Conservation (phyloP, 495 filamentous ascomycete genomes). For the Tetracladium marchalianum region DNA sequence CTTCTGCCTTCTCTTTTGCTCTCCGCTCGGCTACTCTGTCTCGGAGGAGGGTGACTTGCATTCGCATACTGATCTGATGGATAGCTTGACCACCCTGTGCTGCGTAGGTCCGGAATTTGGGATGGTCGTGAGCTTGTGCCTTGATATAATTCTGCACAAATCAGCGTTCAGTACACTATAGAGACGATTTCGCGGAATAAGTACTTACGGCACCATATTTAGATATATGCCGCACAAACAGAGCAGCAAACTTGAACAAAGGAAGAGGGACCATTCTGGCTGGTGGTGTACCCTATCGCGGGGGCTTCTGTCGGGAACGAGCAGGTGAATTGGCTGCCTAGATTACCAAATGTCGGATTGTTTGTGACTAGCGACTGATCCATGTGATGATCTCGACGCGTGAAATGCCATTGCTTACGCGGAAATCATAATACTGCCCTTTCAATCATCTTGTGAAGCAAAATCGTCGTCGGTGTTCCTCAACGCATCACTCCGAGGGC, state of each 20-base stretch:
- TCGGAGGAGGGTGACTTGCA: constrained; percentile 75
- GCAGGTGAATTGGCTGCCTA: no score
- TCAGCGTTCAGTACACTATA: constrained; percentile 7
- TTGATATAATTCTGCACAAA: constrained; percentile 77
- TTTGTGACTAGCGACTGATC: no score
- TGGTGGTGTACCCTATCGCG: no score
- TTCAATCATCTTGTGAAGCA: no score
- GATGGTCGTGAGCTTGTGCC: constrained; percentile 87
- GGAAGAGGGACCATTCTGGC: constrained; percentile 40
- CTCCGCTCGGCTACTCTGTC: constrained; percentile 54
- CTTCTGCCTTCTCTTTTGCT: constrained; percentile 54
- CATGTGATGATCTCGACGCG: no score
- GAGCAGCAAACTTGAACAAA: constrained; percentile 34
- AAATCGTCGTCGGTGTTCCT: no score
- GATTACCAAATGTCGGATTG: no score
- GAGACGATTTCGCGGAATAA: background rate
- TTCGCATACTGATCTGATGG: constrained; percentile 88
- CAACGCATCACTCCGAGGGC: no score
- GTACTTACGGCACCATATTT: constrained; percentile 51
- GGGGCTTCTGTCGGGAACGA: no score
- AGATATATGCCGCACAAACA: constrained; percentile 44
- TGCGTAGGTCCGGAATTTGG: constrained; percentile 75
- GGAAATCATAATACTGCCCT: no score
- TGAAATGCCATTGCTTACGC: no score
- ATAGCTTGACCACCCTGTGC: constrained; percentile 59